Evolutionary conservation across 805 yeast species (phyloP).

Genomic region (Myxozyma melibiosi): DNA sequence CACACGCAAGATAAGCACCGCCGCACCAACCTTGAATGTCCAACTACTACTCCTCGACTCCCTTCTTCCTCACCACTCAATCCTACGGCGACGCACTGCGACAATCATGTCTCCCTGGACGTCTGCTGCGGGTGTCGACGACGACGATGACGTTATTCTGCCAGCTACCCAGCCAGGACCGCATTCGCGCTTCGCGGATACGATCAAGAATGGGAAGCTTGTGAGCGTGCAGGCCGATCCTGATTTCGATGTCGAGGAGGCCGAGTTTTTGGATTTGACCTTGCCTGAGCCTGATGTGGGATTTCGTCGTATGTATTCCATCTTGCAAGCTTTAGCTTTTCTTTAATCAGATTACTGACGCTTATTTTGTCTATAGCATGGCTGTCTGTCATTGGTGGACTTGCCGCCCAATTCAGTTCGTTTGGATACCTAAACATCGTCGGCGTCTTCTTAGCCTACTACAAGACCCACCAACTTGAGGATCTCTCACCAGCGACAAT

Average conservation of each 20-base stretch:
- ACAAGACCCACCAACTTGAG: slow-evolving; percentile 20
- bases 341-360: background rate
- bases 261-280: background rate
- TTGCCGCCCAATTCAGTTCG: slow-evolving; percentile 56
- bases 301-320: slow-evolving; percentile 6
- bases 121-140: too few species aligned
- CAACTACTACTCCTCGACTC: too few species aligned
- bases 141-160: slow-evolving; percentile 2
- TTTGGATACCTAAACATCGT: slow-evolving; percentile 53
- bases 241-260: background rate
- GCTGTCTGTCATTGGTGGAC: slow-evolving; percentile 55
- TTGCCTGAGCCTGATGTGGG: slow-evolving; percentile 1
- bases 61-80: too few species aligned
- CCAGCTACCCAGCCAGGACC: background rate
- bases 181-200: background rate
- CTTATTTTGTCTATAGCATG: slow-evolving; percentile 35
- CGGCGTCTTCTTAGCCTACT: slow-evolving; percentile 24
- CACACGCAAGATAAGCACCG: too few species aligned
- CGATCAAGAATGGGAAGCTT: background rate
- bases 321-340: background rate
- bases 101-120: background rate
- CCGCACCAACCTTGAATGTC: slow-evolving; percentile 2
- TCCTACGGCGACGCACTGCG: too few species aligned
- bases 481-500: slow-evolving; percentile 12
- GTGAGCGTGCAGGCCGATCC: background rate